Evolutionary conservation across 345 rosid genomes (phyloP).

Genomic region (Litchi chinensis): DNA sequence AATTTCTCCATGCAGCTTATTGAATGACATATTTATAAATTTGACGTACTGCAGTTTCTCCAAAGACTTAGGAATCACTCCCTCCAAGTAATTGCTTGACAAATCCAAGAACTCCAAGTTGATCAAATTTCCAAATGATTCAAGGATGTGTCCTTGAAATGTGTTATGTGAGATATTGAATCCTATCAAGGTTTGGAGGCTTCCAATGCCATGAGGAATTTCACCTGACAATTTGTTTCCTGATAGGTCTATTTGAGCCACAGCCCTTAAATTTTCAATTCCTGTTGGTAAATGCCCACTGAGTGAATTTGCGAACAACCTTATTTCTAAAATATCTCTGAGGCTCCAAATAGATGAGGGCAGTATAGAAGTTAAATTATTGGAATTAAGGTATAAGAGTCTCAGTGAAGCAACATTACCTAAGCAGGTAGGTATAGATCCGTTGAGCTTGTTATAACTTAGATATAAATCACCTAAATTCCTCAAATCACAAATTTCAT

Average conservation of each 20-base stretch:
- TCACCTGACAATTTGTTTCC: conserved; percentile 4
- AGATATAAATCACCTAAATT: neutral
- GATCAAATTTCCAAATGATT: neutral
- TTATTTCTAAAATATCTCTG: neutral
- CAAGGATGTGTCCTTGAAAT: conserved; percentile 14
- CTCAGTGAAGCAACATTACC: neutral
- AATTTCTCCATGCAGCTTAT: neutral
- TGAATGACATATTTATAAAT: neutral
- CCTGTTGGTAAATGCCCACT: neutral
- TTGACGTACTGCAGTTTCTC: neutral
- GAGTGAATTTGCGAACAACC: conserved; percentile 3
- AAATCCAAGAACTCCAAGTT: conserved; percentile 17
- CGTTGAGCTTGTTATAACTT: neutral
- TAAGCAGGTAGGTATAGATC: neutral
- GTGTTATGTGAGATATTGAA: neutral
- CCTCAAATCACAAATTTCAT: neutral
- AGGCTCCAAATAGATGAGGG: conserved; percentile 7
- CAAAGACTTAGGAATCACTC: neutral
- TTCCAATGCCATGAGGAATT: neutral
- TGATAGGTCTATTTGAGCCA: conserved; percentile 8
- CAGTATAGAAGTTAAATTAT: neutral
- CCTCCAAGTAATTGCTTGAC: neutral
- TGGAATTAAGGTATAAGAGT: neutral
- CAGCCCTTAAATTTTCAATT: neutral
- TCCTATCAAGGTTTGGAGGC: neutral